Evolutionary conservation across 306 rosid genomes (phyloP).

Genomic region (Alnus rubra): DNA sequence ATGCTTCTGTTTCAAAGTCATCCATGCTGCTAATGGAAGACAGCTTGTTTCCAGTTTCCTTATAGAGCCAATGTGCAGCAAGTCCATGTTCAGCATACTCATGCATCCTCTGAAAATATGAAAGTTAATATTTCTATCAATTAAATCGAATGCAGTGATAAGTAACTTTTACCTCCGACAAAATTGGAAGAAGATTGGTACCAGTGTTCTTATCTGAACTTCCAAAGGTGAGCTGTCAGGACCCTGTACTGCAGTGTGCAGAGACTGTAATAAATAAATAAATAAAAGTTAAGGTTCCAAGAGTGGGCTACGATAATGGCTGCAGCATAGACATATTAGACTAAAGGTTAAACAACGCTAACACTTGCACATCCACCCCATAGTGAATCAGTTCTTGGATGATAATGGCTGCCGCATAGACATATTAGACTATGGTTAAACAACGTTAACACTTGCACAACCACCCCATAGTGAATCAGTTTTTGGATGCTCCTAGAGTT

Average conservation of each 20-base stretch:
- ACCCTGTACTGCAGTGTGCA: constrained; percentile 97
- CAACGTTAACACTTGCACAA: neutral
- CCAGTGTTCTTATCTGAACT: constrained; percentile 99
- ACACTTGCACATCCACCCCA: neutral
- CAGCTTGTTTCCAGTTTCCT: constrained; percentile 71
- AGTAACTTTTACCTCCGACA: constrained; percentile 16
- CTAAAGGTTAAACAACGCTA: neutral
- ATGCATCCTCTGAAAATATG: constrained; percentile 77
- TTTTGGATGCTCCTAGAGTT: too few relatives aligned
- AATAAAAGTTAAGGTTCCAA: constrained; percentile 16
- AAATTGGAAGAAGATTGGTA: constrained; percentile 27
- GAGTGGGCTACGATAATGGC: constrained; percentile 19
- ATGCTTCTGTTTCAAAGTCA: constrained; percentile 57
- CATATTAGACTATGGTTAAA: neutral
- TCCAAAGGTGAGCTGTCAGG: constrained; percentile 90
- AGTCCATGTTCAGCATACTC: constrained; percentile 96
- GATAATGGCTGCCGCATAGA: constrained; percentile 7
- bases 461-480: neutral
- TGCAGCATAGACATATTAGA: neutral
- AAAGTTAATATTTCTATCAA: constrained; percentile 24
- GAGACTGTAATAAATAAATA: constrained; percentile 60
- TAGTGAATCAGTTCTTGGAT: neutral
- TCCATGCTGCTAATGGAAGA: constrained; percentile 47
- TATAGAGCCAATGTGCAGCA: constrained; percentile 99
- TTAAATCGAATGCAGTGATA: constrained; percentile 16